Evolutionary conservation across 2,329 filamentous ascomycete genomes (phyloP).

Genomic region (Colletotrichum limetticola): DNA sequence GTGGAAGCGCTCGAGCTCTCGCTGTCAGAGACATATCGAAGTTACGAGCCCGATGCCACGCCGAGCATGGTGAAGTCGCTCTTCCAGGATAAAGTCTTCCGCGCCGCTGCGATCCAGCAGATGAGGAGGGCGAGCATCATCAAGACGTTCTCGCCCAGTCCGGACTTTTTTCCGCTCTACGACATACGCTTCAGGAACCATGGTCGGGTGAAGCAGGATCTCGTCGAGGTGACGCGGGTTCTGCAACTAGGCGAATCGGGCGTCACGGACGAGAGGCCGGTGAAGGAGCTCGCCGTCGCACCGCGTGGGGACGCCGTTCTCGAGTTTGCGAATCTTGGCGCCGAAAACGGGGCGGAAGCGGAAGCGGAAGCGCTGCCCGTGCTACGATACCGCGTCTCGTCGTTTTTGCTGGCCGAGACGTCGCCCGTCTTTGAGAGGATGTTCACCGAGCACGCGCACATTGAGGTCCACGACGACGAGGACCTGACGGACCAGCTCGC

Average conservation of each 20-base stretch:
- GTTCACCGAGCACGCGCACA: constrained; percentile 47
- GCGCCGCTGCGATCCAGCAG: constrained; percentile 53
- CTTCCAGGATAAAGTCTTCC: constrained; percentile 53
- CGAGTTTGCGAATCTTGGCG: constrained; percentile 59
- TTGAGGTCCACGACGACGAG: constrained; percentile 47
- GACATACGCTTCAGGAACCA: constrained; percentile 60
- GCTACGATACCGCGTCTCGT: constrained; percentile 62
- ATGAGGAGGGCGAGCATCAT: constrained; percentile 59
- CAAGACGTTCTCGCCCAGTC: constrained; percentile 54
- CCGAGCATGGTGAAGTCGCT: constrained; percentile 54
- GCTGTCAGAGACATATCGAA: constrained; percentile 56
- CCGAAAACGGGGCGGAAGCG: constrained; percentile 23
- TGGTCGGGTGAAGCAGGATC: constrained; percentile 55
- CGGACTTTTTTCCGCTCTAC: constrained; percentile 55
- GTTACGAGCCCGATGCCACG: constrained; percentile 56
- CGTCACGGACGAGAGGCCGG: constrained; percentile 49
- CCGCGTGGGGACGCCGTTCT: constrained; percentile 60
- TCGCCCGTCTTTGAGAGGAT: constrained; percentile 64
- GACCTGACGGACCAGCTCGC: constrained; percentile 49
- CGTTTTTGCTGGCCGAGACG: constrained; percentile 59
- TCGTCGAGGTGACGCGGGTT: constrained; percentile 51
- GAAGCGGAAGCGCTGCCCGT: constrained; percentile 46
- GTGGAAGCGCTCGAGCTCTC: constrained; percentile 53
- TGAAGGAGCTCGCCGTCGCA: constrained; percentile 56
- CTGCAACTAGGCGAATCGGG: constrained; percentile 53